phyloP scores from a whole-genome alignment of 2,329 filamentous ascomycete species.

The Nemania serpens region DNA sequence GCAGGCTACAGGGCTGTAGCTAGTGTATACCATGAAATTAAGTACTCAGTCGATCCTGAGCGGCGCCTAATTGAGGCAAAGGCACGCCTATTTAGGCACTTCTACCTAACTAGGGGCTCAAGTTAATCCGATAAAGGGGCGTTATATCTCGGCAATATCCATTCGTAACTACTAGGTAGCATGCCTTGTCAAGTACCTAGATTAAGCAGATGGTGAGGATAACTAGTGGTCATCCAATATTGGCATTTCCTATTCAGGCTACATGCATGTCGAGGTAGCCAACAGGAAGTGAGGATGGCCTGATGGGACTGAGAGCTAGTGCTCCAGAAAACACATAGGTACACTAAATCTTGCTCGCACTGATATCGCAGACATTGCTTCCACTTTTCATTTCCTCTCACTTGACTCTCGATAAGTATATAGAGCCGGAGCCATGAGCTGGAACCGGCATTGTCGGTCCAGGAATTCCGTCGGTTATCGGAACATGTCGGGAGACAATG shows the following conservation, averaged over 20 bases:
- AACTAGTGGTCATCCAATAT: conserved; percentile 1
- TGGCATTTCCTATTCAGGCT: conserved; percentile 36
- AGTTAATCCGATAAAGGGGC: not conserved
- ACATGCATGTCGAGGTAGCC: conserved; percentile 34
- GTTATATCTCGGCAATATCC: not conserved
- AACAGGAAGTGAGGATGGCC: conserved; percentile 31
- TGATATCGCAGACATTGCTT: not conserved
- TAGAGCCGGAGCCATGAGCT: not conserved
- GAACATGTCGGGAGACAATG: conserved; percentile 17
- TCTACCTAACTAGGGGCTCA: not conserved
- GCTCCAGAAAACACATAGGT: not conserved
- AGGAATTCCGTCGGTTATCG: not conserved
- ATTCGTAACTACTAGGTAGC: not conserved
- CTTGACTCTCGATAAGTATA: not conserved
- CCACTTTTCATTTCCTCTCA: not conserved
- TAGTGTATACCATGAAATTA: too few relatives aligned
- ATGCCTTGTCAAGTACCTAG: not conserved
- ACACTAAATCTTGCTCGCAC: too few relatives aligned
- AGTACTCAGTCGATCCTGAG: not conserved
- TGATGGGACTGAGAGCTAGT: not conserved
- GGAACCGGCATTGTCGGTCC: not conserved
- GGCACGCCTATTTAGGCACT: not conserved
- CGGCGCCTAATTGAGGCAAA: conserved; percentile 7
- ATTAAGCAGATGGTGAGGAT: not conserved
- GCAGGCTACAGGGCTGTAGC: too few relatives aligned